Evolutionary conservation across 1,139 yeast genomes (phyloP), one percentile per base, ranked within the genome.

Genomic region (Dujonia santamariae): DNA sequence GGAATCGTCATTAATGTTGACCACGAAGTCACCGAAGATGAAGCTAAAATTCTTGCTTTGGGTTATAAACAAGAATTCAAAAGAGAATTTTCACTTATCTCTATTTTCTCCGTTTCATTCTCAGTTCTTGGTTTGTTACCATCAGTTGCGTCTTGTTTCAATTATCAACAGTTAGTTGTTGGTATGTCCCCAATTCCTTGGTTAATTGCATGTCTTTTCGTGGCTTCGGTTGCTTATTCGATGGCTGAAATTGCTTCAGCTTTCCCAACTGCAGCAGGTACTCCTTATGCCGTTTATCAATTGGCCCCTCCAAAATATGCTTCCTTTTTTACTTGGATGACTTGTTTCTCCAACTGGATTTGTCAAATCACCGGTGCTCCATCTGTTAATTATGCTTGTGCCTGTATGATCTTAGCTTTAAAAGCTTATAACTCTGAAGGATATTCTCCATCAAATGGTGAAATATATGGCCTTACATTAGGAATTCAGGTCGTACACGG

Each of bases 41-140:
- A 77, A 50, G 80, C 79, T 12, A 59, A 69, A 54, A 74, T 77
- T 32, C 53, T 76, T 47, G 81, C 83, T 13, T 65, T 82, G 47
- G 92, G 92, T 28, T 83, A 83, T 53, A 79, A 79, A 50, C 85
- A 78, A 45, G 90, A 83, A 50, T 78, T 83, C 54, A 76, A 76
- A 49, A 75, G 92, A 53, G 86, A 83, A 45, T 78, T 80, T 43
- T 69, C 78, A 4, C 52, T 78, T 18, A 71, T 78, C 63, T 69
- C 85, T 4, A 72, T 82, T 1, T 74, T 82, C 41, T 77, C 81
- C 27, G 85, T 81, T 19, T 80, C 87, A 11, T 83, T 83, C 57
- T 76, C 85, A 11, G 85, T 83, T 35, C 67, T 83, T 50, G 85
- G 88, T 5, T 63, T 83, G 37, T 65, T 83, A 37, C 90, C 92